Evolutionary conservation across 1,139 yeast genomes (phyloP).

Genomic region (Blastobotrys raffinosifermentans): DNA sequence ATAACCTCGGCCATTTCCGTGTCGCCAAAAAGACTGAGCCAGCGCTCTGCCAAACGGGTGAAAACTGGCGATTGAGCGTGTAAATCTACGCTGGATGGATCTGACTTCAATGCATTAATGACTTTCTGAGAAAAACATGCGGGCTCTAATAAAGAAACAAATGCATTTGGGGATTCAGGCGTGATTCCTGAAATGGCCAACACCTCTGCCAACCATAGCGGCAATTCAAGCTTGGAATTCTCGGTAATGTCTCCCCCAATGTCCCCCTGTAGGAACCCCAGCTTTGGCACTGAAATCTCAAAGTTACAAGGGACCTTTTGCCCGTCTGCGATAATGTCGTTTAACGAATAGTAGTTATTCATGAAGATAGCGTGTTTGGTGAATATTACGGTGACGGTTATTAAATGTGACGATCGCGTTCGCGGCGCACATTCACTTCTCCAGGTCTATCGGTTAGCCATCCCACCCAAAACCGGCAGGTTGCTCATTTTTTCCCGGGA

Average conservation of each 20-base stretch:
- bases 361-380: too few relatives aligned
- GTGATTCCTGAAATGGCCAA: conserved; percentile 45
- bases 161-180: conserved; percentile 44
- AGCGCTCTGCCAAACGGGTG: conserved; percentile 62
- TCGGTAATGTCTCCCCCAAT: conserved; percentile 58
- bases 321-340: conserved; percentile 76
- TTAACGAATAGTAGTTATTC: conserved; percentile 67
- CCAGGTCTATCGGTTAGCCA: too few relatives aligned
- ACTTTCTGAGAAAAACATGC: conserved; percentile 58
- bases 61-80: conserved; percentile 62
- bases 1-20: conserved; percentile 53
- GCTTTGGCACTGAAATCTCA: conserved; percentile 71
- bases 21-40: conserved; percentile 68
- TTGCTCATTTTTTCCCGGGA: too few relatives aligned
- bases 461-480: too few relatives aligned
- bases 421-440: too few relatives aligned
- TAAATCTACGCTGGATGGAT: conserved; percentile 60
- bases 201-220: conserved; percentile 83
- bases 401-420: too few relatives aligned
- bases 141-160: conserved; percentile 65
- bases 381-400: too few relatives aligned
- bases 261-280: conserved; percentile 83
- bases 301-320: conserved; percentile 72
- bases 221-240: conserved; percentile 69
- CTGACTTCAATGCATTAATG: conserved; percentile 75